phyloP scores from a whole-genome alignment of 768 basidiomycete species.

The Bullera alba region DNA sequence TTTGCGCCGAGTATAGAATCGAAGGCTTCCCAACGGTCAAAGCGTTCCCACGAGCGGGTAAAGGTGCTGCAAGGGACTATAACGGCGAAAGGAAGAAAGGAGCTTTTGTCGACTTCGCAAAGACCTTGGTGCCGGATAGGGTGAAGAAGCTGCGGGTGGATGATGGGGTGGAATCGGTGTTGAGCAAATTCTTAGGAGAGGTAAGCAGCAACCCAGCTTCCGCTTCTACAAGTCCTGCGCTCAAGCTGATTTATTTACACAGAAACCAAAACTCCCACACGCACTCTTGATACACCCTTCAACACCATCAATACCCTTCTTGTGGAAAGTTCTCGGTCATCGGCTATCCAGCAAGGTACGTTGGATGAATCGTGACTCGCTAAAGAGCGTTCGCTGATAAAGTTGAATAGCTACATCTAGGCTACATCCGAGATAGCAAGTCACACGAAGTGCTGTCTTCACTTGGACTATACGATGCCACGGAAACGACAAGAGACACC shows the following conservation, averaged over 20 bases:
- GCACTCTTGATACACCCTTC: slow-evolving; percentile 45
- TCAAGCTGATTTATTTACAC: neutral
- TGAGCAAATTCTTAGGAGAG: slow-evolving; percentile 59
- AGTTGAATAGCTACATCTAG: slow-evolving; percentile 64
- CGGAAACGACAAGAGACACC: slow-evolving; percentile 40
- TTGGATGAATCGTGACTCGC: slow-evolving; percentile 32
- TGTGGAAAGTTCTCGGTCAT: slow-evolving; percentile 46
- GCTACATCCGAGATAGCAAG: slow-evolving; percentile 54
- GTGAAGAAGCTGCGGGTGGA: slow-evolving; percentile 53
- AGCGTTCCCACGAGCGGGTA: slow-evolving; percentile 71
- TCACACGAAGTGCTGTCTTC: slow-evolving; percentile 47
- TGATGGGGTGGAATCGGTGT: slow-evolving; percentile 51
- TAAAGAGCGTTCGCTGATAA: slow-evolving; percentile 52
- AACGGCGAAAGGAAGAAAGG: slow-evolving; percentile 66
- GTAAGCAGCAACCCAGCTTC: slow-evolving; percentile 50
- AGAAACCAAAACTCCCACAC: slow-evolving; percentile 43
- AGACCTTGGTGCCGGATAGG: slow-evolving; percentile 64
- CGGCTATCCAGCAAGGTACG: slow-evolving; percentile 29
- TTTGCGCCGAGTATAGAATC: slow-evolving; percentile 75
- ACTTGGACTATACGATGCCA: slow-evolving; percentile 57
- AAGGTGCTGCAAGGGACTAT: slow-evolving; percentile 59
- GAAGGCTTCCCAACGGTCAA: slow-evolving; percentile 93
- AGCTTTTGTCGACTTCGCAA: slow-evolving; percentile 68
- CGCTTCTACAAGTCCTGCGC: neutral
- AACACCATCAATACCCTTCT: slow-evolving; percentile 42